A percentile compares a stretch with the other conserved stretches of the same genome.
Evolutionary conservation across 2,329 filamentous ascomycete genomes (phyloP).

Genomic region (Aphanoascus verrucosus): DNA sequence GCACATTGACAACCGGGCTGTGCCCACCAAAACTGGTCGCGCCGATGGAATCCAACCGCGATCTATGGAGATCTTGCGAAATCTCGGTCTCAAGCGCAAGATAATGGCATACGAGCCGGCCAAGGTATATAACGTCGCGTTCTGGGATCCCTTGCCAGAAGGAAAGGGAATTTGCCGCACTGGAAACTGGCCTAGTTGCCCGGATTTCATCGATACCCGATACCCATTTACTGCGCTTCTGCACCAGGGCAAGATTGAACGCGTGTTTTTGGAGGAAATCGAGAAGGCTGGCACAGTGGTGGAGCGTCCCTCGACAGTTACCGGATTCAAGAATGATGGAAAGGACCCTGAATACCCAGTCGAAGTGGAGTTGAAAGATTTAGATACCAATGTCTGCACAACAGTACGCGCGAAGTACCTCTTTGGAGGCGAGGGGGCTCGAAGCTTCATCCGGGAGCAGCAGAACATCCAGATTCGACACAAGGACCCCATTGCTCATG

Average conservation of each 20-base stretch:
- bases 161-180: constrained; percentile 49
- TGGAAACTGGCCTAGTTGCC: constrained; percentile 74
- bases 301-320: constrained; percentile 52
- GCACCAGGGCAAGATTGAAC: constrained; percentile 62
- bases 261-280: constrained; percentile 57
- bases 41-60: constrained; percentile 37
- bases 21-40: constrained; percentile 33
- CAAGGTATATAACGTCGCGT: constrained; percentile 64
- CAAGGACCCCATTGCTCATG: constrained; percentile 59
- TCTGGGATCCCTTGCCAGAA: constrained; percentile 49
- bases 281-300: constrained; percentile 47
- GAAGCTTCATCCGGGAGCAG: constrained; percentile 54
- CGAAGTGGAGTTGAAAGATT: constrained; percentile 48
- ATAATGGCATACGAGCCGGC: constrained; percentile 51
- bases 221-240: constrained; percentile 62
- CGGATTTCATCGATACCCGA: constrained; percentile 59
- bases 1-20: constrained; percentile 49
- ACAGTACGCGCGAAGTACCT: constrained; percentile 56
- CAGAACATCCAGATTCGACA: constrained; percentile 43
- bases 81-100: constrained; percentile 33
- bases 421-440: constrained; percentile 60
- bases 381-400: constrained; percentile 26
- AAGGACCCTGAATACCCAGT: constrained; percentile 57
- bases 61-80: constrained; percentile 36
- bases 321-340: constrained; percentile 51